phyloP scores from a whole-genome alignment of 495 filamentous ascomycete genomes.

The Bacidia gigantensis region DNA sequence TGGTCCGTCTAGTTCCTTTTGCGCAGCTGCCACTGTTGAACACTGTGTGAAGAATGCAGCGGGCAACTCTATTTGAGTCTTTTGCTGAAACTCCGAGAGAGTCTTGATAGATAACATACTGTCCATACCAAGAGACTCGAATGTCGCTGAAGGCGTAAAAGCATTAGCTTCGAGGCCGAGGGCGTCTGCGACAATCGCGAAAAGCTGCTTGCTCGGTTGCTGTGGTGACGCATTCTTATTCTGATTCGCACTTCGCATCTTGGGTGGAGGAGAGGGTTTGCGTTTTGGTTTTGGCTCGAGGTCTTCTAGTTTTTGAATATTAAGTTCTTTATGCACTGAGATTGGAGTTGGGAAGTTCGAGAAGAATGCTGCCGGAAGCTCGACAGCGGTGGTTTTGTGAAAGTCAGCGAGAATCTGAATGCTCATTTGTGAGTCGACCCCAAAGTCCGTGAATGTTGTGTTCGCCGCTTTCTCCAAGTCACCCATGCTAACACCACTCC shows the following conservation, averaged over 20 bases:
- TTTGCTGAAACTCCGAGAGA: too few species aligned
- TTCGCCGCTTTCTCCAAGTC: slow-evolving; percentile 45
- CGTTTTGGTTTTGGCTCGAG: not conserved
- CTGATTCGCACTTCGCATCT: not conserved
- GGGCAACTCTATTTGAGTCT: too few species aligned
- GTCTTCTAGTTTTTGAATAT: not conserved
- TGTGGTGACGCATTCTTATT: not conserved
- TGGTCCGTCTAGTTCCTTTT: not conserved
- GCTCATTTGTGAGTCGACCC: slow-evolving; percentile 41
- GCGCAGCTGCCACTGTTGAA: too few species aligned
- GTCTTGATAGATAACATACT: not conserved
- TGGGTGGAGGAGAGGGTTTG: not conserved
- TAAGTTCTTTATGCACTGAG: not conserved
- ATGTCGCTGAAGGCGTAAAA: not conserved
- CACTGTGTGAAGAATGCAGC: too few species aligned
- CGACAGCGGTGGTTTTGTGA: slow-evolving; percentile 30
- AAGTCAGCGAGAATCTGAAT: slow-evolving; percentile 34
- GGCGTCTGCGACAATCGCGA: not conserved
- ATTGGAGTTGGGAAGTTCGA: slow-evolving; percentile 12
- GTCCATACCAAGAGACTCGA: not conserved
- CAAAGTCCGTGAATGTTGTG: slow-evolving; percentile 31
- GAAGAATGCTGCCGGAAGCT: slow-evolving; percentile 11
- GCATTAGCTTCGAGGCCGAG: not conserved
- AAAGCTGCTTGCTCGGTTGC: not conserved
- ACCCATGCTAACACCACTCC: not conserved